Evolutionary conservation across 148 eudicot genomes (phyloP).

Genomic region (Rhododendron ferrugineum): DNA sequence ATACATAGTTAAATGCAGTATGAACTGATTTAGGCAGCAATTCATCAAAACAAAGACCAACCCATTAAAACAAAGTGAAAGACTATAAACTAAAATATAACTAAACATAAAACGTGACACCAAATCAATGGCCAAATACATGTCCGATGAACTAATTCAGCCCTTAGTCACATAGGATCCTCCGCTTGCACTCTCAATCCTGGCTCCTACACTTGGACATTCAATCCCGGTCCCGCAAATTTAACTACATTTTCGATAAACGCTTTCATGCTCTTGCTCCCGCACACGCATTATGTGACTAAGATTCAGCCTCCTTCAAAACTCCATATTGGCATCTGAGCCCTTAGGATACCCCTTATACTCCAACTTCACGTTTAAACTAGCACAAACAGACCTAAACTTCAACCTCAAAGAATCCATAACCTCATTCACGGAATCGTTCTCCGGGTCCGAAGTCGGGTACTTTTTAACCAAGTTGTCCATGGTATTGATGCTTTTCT

Average conservation of each 20-base stretch:
- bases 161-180: background rate
- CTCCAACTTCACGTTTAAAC: constrained; percentile 63
- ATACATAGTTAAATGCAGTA: background rate
- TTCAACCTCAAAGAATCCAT: constrained; percentile 56
- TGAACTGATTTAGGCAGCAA: background rate
- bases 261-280: background rate
- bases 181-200: background rate
- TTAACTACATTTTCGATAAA: background rate
- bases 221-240: background rate
- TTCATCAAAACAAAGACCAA: background rate
- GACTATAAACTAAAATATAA: background rate
- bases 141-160: background rate
- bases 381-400: constrained; percentile 60
- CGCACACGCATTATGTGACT: background rate
- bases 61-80: background rate
- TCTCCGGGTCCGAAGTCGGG: constrained; percentile 54
- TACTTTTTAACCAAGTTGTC: constrained; percentile 46
- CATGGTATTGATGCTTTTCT: constrained; percentile 45
- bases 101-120: background rate
- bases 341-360: constrained; percentile 60
- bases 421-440: constrained; percentile 47
- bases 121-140: constrained; percentile 3
- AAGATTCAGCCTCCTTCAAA: constrained; percentile 18
- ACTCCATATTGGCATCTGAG: constrained; percentile 34
- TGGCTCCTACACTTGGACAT: background rate